Evolutionary conservation across 2,329 filamentous ascomycete species (phyloP).

Genomic region (Alternaria arborescens): DNA sequence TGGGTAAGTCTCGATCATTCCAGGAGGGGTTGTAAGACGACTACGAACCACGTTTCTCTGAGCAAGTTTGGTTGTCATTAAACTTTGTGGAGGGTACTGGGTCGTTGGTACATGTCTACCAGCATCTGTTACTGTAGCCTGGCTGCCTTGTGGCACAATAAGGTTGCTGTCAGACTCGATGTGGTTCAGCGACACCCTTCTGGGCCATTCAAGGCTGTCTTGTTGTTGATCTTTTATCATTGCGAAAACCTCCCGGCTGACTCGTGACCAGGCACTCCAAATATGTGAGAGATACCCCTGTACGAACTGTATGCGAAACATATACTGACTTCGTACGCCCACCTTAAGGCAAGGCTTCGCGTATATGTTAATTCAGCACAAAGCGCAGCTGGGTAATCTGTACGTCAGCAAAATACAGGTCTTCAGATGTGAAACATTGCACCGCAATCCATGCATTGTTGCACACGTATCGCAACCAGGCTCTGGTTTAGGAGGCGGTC

Average conservation of each 20-base stretch:
- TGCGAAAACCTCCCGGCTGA: neutral
- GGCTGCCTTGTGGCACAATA: neutral
- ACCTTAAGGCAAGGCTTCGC: slow-evolving; percentile 20
- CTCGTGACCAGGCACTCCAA: slow-evolving; percentile 22
- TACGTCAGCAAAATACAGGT: slow-evolving; percentile 28
- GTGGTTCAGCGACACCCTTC: neutral
- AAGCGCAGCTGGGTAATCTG: slow-evolving; percentile 26
- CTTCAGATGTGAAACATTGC: slow-evolving; percentile 18
- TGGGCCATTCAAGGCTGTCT: neutral
- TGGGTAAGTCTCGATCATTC: slow-evolving; percentile 16
- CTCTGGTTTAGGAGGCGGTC: too few relatives aligned
- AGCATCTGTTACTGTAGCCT: too few relatives aligned
- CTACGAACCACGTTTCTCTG: too few relatives aligned
- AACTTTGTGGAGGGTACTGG: too few relatives aligned
- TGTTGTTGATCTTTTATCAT: neutral
- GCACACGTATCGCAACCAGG: slow-evolving; percentile 21
- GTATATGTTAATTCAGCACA: slow-evolving; percentile 32
- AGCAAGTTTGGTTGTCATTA: too few relatives aligned
- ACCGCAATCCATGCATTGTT: slow-evolving; percentile 23
- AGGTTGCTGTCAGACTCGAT: neutral
- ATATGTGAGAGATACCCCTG: slow-evolving; percentile 1
- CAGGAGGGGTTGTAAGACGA: neutral
- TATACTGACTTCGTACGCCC: too few relatives aligned
- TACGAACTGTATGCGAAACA: too few relatives aligned
- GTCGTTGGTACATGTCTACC: too few relatives aligned